Base-by-base conservation (phyloP, 129 eudicot genomes). In the Pulicaria dysenterica region DNA sequence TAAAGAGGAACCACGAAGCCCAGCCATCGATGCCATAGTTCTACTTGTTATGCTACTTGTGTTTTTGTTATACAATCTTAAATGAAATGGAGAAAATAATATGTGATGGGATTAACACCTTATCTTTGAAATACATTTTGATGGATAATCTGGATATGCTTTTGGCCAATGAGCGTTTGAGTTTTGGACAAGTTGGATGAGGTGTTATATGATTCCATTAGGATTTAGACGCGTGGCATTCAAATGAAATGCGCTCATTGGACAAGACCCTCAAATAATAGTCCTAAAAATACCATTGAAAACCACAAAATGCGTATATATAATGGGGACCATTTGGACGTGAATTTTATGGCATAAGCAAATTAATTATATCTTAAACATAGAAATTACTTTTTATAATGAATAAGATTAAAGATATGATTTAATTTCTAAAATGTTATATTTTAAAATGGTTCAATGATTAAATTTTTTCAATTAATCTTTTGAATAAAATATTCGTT, bases 1-100 rank as follows among this genome's bases (percentile, higher is more conserved):
- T 56, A 83, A 95, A 59, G 97, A 84, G 64, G 90, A 82, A 75
- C 92, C 90, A 67, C 80, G 79, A 71, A 86, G 64, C 16, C 98
- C 92, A 39, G 88, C 80, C 97, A 89, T 86, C 74, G 97, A 92
- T 73, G 95, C 88, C 90, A 88, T 81, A 48, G 86, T 81, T 81
- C 84, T 90, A 74, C 88, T 89, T 85, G 85, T 68, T 16, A 8
- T 69, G 62, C 36, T 50, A 19, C 36, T 60, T 72, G 58, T 64
- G 69, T 46, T 58, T 46, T 58, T 15, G 70, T 24, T 24, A 24
- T 24, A 7, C 13, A 40, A 13, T 24, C 49, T 77, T 80, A 60
- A 65, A 75, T n/a, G 80, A 71, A 38, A 43, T 75, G 75, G 59
- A 73, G 41, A 81, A 56, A 75, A 78, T 78, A 87, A 85, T 85